Evolutionary conservation across 2,329 filamentous ascomycete species (phyloP).

Genomic region (Elsinoe necatrix): DNA sequence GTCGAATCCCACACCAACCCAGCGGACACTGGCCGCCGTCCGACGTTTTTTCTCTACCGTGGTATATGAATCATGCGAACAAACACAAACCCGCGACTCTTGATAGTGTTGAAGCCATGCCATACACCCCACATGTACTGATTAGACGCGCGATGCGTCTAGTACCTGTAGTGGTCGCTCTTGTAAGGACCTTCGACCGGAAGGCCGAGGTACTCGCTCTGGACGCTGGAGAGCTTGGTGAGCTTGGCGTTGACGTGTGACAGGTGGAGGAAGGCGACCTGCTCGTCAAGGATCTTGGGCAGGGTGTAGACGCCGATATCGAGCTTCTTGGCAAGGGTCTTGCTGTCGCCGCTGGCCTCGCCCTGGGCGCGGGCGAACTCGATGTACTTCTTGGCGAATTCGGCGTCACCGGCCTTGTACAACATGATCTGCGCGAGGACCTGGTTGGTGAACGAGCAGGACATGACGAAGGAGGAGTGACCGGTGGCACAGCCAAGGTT

Average conservation of each 20-base stretch:
- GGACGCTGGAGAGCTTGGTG: constrained; percentile 70
- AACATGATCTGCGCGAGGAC: constrained; percentile 98
- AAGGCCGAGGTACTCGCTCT: constrained; percentile 92
- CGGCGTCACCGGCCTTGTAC: constrained; percentile 83
- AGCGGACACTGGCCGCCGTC: neutral
- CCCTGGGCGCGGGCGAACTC: constrained; percentile 62
- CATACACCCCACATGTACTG: neutral
- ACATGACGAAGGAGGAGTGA: constrained; percentile 99
- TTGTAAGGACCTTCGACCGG: constrained; percentile 87
- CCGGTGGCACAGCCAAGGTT: constrained; percentile 98
- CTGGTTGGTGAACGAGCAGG: constrained; percentile 99
- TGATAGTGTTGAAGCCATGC: neutral
- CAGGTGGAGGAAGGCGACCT: constrained; percentile 90
- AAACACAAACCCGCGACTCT: neutral
- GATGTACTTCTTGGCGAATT: constrained; percentile 85
- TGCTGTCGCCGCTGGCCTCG: constrained; percentile 33
- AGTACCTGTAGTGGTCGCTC: constrained; percentile 79
- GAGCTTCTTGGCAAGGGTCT: constrained; percentile 63
- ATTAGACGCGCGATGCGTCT: constrained; percentile 33
- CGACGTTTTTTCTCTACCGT: constrained; percentile 6
- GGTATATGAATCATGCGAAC: neutral
- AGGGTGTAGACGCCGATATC: constrained; percentile 89
- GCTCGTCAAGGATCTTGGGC: constrained; percentile 98
- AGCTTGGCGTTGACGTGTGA: constrained; percentile 92
- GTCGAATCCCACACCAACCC: neutral